A percentile compares a stretch with the other conserved stretches of the same genome.
These are phyloP conservation scores for Kodamaea sp. DNA, from an alignment of 1,139 yeast genomes.

Conservation along the genomic window DNA sequence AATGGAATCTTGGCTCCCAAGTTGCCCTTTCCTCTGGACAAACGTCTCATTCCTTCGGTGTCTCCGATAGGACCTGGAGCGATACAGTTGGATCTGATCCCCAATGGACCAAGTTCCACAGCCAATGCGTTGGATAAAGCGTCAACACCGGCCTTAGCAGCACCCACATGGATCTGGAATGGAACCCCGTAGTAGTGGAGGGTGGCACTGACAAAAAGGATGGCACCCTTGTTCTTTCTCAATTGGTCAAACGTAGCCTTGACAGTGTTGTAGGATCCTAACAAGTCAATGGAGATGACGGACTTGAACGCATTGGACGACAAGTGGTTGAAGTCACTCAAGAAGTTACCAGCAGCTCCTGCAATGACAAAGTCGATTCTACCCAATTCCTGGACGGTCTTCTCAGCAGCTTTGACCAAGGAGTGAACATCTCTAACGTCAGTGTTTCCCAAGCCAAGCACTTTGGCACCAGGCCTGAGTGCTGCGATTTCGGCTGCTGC, in stretches of 20 bases:
- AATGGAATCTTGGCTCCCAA: conserved; percentile 58
- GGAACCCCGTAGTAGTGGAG: conserved; percentile 87
- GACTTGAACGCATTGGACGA: conserved; percentile 28
- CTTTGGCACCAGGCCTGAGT: conserved; percentile 24
- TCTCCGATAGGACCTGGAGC: conserved; percentile 87
- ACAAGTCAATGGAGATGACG: conserved; percentile 55
- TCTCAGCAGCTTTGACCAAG: conserved; percentile 22
- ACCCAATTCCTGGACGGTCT: conserved; percentile 24
- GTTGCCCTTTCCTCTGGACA: conserved; percentile 37
- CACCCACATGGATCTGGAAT: conserved; percentile 83
- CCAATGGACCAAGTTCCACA: conserved; percentile 86
- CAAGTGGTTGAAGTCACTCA: conserved; percentile 29
- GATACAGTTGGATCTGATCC: conserved; percentile 75
- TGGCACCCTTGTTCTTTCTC: conserved; percentile 26
- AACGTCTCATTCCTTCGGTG: conserved; percentile 77
- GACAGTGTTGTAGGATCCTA: conserved; percentile 85
- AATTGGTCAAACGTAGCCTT: conserved; percentile 42
- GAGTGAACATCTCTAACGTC: conserved; percentile 26
- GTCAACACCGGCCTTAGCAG: conserved; percentile 96
- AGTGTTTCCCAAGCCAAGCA: conserved; percentile 19
- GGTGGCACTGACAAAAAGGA: conserved; percentile 55
- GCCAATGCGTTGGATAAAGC: conserved; percentile 81
- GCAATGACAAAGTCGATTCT: conserved; percentile 30
- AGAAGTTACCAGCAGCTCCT: conserved; percentile 32
- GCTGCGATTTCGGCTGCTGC: conserved; percentile 65